phyloP scores from a whole-genome alignment of 1,284 basidiomycete species.

The Macrocystidia cucumis region DNA sequence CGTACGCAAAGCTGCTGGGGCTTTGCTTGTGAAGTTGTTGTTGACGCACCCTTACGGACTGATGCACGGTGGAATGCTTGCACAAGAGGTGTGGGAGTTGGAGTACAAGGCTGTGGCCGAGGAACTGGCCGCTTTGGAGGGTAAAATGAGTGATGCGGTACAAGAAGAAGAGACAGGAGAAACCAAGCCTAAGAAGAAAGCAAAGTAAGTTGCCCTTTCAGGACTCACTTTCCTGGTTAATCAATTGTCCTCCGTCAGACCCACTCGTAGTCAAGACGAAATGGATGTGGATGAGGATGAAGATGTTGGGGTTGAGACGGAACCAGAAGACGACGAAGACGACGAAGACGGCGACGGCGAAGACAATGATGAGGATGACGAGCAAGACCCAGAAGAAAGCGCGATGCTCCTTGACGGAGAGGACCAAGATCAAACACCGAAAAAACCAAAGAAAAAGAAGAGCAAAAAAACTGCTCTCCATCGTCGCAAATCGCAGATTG shows the following conservation, averaged over 20 bases:
- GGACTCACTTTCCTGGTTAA: not conserved
- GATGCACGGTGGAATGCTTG: constrained; percentile 81
- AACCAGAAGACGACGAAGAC: constrained; percentile 16
- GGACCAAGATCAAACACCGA: constrained; percentile 23
- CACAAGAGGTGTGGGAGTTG: constrained; percentile 68
- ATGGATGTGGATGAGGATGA: constrained; percentile 62
- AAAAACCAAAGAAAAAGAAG: constrained; percentile 20
- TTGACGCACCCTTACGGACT: constrained; percentile 89
- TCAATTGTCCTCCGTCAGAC: constrained; percentile 3
- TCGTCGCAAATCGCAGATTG: constrained; percentile 62
- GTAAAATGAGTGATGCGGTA: constrained; percentile 47
- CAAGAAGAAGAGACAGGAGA: constrained; percentile 33
- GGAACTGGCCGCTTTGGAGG: constrained; percentile 54
- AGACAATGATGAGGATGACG: constrained; percentile 32
- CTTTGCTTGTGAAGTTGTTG: constrained; percentile 73
- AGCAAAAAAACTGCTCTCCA: constrained; percentile 42
- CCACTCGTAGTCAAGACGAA: constrained; percentile 23
- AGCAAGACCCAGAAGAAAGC: constrained; percentile 23
- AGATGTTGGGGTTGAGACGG: constrained; percentile 20
- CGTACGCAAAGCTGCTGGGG: constrained; percentile 82
- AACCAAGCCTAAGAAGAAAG: constrained; percentile 21
- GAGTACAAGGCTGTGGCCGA: constrained; percentile 51
- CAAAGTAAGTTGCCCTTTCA: constrained; percentile 13
- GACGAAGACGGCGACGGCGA: constrained; percentile 27
- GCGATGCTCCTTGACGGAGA: constrained; percentile 30